Base-by-base conservation (phyloP, 345 rosid species). In the Microthlaspi erraticum region DNA sequence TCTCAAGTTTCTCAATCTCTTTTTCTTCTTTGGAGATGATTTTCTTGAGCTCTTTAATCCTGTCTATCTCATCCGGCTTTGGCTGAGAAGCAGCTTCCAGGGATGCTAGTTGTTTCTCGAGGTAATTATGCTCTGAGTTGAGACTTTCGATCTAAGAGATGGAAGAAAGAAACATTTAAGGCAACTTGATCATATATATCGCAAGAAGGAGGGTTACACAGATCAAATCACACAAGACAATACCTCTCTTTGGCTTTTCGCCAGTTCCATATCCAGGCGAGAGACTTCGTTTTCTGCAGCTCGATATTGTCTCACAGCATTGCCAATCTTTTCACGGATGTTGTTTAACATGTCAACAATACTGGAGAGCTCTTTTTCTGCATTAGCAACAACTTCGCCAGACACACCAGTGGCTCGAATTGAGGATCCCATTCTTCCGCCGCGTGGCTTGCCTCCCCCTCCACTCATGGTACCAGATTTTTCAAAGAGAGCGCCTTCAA, bases 391-490 rank as follows among this genome's bases (percentile, higher is more conserved):
- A 62, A 77, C 82, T 81, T 91, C 98, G 5, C 75, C 80, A 56
- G 97, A 87, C 57, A 91, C 93, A 64, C 85, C 91, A 18, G 86
- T 51, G 36, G 87, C 83, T 70, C 93, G 91, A 83, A 93, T 80
- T 73, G 90, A 87, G 58, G 99, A 88, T 16, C 99, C 99, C 90
- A 93, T 93, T 85, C 85, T 93, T 50, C 99, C 97, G 52, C 97
- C 97, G 33, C 92, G 90, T 55, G 97, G 98, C 83, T 85, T 91
- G 73, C 84, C 74, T 82, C 99, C 99, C 18, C 98, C 98, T 48
- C 99, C 99, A 73, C 91, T 94, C 97, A 94, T 91, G 8, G 99
- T 94, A 65, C 99, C 99, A 75, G 96, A 89, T 78, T 85, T 88
- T 83, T 91, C 97, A 68, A 94, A 89, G 67, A 94, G 95, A 52